These are phyloP conservation scores for Vigna radiata DNA, from an alignment of 306 rosid species.

Conservation along the genomic window DNA sequence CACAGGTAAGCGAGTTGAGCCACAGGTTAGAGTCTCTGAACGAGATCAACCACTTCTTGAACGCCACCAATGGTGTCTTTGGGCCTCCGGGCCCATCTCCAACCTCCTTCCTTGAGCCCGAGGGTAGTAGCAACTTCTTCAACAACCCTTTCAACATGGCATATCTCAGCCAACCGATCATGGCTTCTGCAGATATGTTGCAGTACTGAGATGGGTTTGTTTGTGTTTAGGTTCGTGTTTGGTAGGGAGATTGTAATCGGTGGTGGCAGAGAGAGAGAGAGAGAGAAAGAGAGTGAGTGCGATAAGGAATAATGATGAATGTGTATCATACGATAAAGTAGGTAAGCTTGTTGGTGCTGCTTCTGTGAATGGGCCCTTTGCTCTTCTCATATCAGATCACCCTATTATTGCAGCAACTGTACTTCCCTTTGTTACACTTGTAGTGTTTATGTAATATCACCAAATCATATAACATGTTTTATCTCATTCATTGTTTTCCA, in stretches of 20 bases:
- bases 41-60: conserved; percentile 62
- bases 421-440: not conserved
- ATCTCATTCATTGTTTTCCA: not conserved
- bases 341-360: conserved; percentile 40
- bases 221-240: conserved; percentile 17
- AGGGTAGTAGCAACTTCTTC: conserved; percentile 34
- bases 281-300: conserved; percentile 8
- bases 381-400: conserved; percentile 18
- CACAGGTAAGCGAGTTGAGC: conserved; percentile 71
- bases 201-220: conserved; percentile 44
- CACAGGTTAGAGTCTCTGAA: conserved; percentile 66
- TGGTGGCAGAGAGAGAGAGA: conserved; percentile 7
- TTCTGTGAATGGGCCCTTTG: conserved; percentile 46
- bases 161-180: conserved; percentile 67
- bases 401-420: conserved; percentile 9
- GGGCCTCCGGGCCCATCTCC: conserved; percentile 33
- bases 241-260: not conserved
- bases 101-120: conserved; percentile 47
- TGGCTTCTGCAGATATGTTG: conserved; percentile 67
- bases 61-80: conserved; percentile 46
- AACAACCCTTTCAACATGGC: conserved; percentile 55
- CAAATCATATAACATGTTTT: not conserved
- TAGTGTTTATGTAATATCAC: not conserved
- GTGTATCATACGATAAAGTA: conserved; percentile 30
- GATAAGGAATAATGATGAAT: conserved; percentile 47